phyloP scores from a whole-genome alignment of 2,329 filamentous ascomycete genomes.

The Phialophora macrospora region DNA sequence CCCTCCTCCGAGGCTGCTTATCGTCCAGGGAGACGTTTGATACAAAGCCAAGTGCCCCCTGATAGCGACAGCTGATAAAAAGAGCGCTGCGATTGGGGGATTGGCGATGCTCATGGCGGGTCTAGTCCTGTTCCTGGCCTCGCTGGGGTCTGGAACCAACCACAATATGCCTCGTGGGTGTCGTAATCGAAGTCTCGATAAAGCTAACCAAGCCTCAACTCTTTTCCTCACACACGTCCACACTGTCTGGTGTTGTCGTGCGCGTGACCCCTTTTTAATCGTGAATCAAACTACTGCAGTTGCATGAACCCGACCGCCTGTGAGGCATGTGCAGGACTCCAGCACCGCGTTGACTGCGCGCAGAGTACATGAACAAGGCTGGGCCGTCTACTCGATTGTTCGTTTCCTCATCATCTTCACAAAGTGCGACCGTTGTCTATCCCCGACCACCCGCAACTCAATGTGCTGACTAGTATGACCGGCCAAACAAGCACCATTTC shows the following conservation, averaged over 20 bases:
- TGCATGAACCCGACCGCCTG: background rate
- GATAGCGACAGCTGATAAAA: conserved; percentile 18
- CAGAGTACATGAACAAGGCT: background rate
- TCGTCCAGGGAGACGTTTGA: conserved; percentile 15
- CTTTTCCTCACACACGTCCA: conserved; percentile 13
- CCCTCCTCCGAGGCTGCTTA: conserved; percentile 8
- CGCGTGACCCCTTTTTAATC: background rate
- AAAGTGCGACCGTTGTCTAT: background rate
- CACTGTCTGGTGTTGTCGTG: background rate
- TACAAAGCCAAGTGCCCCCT: conserved; percentile 27
- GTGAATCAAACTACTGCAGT: background rate
- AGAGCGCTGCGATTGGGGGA: conserved; percentile 6
- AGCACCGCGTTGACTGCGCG: background rate
- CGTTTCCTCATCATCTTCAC: background rate
- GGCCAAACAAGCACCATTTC: conserved; percentile 91
- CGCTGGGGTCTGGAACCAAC: conserved; percentile 11
- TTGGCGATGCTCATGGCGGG: conserved; percentile 10
- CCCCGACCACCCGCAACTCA: background rate
- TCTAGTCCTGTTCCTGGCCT: conserved; percentile 27
- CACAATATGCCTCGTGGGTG: conserved; percentile 9
- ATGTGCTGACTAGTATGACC: conserved; percentile 45
- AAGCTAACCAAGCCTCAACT: conserved; percentile 28
- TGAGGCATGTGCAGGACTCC: background rate
- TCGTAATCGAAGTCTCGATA: conserved; percentile 17
- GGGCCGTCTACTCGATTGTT: background rate